Percentiles rank a stretch among this genome's conserved stretches.
Conservation (phyloP, 805 yeast species). For the Ogataea kodamae region DNA sequence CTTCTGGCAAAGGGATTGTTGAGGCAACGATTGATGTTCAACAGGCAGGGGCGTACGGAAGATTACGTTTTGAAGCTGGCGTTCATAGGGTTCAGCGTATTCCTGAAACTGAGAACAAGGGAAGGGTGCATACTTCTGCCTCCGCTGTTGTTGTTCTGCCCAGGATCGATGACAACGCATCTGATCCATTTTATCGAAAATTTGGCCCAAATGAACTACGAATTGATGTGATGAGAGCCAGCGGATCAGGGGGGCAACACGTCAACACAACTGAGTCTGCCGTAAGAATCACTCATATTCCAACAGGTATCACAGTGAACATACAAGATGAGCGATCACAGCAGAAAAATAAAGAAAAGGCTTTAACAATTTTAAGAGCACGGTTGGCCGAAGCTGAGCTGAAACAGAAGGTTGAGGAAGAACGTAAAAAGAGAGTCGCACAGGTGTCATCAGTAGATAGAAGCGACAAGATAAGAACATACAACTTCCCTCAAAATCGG, state of each 20-base stretch:
- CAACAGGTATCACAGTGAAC: slow-evolving; percentile 82
- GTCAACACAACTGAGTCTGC: slow-evolving; percentile 98
- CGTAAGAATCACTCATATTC: slow-evolving; percentile 85
- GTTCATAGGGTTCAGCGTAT: slow-evolving; percentile 94
- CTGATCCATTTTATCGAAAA: slow-evolving; percentile 42
- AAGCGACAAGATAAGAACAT: slow-evolving; percentile 89
- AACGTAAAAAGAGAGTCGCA: slow-evolving; percentile 62
- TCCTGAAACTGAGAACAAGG: slow-evolving; percentile 91
- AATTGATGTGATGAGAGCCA: slow-evolving; percentile 94
- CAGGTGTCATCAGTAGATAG: slow-evolving; percentile 90
- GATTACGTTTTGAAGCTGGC: slow-evolving; percentile 82
- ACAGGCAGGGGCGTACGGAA: slow-evolving; percentile 71
- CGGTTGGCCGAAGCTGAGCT: slow-evolving; percentile 80
- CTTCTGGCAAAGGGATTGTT: slow-evolving; percentile 61
- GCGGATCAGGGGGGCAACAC: slow-evolving; percentile 98
- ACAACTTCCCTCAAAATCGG: slow-evolving; percentile 88
- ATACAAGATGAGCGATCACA: slow-evolving; percentile 97
- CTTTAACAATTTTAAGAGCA: slow-evolving; percentile 76
- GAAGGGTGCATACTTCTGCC: slow-evolving; percentile 92
- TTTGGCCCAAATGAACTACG: slow-evolving; percentile 86
- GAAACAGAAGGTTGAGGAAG: slow-evolving; percentile 58
- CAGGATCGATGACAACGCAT: slow-evolving; percentile 57
- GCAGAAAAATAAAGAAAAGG: slow-evolving; percentile 90
- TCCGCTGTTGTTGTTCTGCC: slow-evolving; percentile 95
- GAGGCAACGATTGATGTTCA: slow-evolving; percentile 77